Evolutionary conservation across 2,329 filamentous ascomycete species (phyloP).

Genomic region (Aureobasidium sp.): DNA sequence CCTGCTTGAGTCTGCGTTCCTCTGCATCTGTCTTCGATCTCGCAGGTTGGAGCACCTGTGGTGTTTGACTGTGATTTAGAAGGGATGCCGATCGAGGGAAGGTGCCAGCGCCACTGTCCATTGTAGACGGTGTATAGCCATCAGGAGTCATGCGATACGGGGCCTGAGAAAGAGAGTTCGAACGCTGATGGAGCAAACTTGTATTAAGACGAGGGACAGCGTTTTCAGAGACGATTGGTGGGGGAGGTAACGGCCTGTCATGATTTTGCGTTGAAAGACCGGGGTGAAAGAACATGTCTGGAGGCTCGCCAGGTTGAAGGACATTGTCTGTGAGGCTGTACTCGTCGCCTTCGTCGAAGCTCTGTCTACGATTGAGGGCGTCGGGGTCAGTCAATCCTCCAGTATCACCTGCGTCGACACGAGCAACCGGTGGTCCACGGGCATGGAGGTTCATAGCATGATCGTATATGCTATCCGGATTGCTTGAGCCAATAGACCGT

Average conservation of each 20-base stretch:
- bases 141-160: conserved; percentile 15
- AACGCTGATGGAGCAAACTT: background rate
- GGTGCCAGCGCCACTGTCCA: conserved; percentile 9
- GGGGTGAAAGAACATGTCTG: conserved; percentile 91
- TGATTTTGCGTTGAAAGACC: conserved; percentile 48
- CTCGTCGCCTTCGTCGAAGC: conserved; percentile 92
- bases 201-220: conserved; percentile 33
- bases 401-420: conserved; percentile 83
- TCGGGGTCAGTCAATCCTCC: conserved; percentile 76
- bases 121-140: conserved; percentile 9
- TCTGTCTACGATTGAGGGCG: conserved; percentile 58
- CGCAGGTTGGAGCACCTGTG: conserved; percentile 71
- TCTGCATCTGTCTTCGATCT: conserved; percentile 93
- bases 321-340: conserved; percentile 37
- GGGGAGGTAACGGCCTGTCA: conserved; percentile 53
- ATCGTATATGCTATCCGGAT: conserved; percentile 38
- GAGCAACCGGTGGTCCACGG: conserved; percentile 54
- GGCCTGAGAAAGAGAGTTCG: conserved; percentile 14
- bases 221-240: conserved; percentile 51
- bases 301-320: conserved; percentile 52
- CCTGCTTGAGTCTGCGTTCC: conserved; percentile 50
- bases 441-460: conserved; percentile 44
- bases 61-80: conserved; percentile 72
- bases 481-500: conserved; percentile 36
- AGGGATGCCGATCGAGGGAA: conserved; percentile 72